A percentile compares a stretch with the other conserved stretches of the same genome.
Evolutionary conservation across 169 alveolate genomes (phyloP).

Genomic region (Neospora caninum): DNA sequence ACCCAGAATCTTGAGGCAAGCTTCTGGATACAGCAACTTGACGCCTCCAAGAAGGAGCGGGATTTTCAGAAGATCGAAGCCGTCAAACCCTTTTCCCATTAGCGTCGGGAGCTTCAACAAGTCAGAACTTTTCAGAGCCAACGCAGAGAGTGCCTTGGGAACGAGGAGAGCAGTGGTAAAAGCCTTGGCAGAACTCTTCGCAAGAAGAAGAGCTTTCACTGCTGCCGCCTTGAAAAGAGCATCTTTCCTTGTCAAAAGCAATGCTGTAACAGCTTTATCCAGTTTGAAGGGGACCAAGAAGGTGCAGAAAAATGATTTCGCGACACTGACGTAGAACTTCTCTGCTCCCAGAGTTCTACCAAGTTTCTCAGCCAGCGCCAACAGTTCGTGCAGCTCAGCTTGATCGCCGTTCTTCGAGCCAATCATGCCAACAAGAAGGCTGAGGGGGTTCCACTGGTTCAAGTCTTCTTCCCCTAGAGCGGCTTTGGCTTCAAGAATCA

Average conservation of each 20-base stretch:
- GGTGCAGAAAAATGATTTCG: not conserved
- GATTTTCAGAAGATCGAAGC: not conserved
- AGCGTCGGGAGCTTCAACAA: not conserved
- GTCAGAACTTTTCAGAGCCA: not conserved
- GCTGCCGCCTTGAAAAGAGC: constrained; percentile 8
- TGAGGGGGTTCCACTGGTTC: not conserved
- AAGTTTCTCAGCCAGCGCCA: not conserved
- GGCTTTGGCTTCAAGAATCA: not conserved
- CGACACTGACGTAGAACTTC: constrained; percentile 4
- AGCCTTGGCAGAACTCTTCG: not conserved
- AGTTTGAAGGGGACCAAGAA: constrained; percentile 32
- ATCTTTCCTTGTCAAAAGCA: not conserved
- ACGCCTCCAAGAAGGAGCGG: constrained; percentile 17
- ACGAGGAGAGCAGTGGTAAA: not conserved
- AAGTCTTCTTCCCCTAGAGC: not conserved
- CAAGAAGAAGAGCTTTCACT: constrained; percentile 7
- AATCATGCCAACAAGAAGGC: not conserved
- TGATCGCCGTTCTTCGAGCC: not conserved
- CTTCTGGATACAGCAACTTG: not conserved
- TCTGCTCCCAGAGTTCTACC: not conserved
- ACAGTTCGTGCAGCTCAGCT: not conserved
- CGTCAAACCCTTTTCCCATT: not conserved
- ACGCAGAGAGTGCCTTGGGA: constrained; percentile 20
- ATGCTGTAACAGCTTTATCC: not conserved
- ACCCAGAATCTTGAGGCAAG: not conserved